A percentile compares a stretch with the other conserved stretches of the same genome.
Evolutionary conservation across 2,329 filamentous ascomycete genomes (phyloP).

Genomic region (Aquanectria penicillioides): DNA sequence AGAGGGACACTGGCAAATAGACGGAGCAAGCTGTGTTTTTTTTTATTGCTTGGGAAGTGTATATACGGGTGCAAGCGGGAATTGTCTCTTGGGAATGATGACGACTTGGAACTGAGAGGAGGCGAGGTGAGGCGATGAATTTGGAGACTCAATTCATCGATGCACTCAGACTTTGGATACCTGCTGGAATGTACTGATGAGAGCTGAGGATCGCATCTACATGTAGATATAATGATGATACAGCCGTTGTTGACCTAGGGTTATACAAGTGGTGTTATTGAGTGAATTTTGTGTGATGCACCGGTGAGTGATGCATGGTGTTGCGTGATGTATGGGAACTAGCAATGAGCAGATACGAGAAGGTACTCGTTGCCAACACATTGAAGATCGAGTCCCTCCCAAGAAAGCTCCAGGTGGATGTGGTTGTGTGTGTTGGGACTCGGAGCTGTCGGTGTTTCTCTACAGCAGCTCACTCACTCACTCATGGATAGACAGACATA

Average conservation of each 20-base stretch:
- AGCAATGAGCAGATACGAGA: neutral
- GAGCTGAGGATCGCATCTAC: too few relatives aligned
- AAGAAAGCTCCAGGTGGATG: too few relatives aligned
- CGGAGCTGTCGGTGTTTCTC: too few relatives aligned
- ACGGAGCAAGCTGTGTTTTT: constrained; percentile 23
- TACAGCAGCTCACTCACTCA: too few relatives aligned
- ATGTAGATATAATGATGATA: constrained; percentile 23
- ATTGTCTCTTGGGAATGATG: constrained; percentile 23
- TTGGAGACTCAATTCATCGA: constrained; percentile 4
- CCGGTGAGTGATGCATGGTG: too few relatives aligned
- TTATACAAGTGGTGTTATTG: neutral
- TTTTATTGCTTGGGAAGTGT: constrained; percentile 16
- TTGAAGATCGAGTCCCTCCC: too few relatives aligned
- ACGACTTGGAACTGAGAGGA: constrained; percentile 8
- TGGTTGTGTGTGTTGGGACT: too few relatives aligned
- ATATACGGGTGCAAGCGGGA: constrained; percentile 21
- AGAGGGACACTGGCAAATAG: constrained; percentile 26
- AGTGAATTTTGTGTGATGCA: too few relatives aligned
- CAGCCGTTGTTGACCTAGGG: constrained; percentile 4
- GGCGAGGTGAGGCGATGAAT: neutral
- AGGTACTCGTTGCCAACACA: too few relatives aligned
- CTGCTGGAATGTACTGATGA: constrained; percentile 17
- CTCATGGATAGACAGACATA: too few relatives aligned
- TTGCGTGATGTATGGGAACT: too few relatives aligned
- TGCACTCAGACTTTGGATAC: neutral